These are phyloP conservation scores for Aureobasidium subglaciale DNA, from an alignment of 2,329 filamentous ascomycete genomes.

Conservation along the genomic window DNA sequence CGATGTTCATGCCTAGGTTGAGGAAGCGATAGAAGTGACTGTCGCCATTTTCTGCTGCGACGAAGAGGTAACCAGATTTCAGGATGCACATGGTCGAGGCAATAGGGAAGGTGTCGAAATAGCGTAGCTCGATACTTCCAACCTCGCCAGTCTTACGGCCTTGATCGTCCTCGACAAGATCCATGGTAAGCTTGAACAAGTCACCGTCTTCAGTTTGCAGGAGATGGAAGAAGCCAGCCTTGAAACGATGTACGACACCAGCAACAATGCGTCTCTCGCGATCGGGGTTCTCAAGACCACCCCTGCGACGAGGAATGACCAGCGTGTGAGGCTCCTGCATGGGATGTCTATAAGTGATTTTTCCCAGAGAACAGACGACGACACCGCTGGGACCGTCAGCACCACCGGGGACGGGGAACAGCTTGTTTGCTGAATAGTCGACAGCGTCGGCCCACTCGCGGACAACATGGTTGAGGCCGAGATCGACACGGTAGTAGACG, in stretches of 20 bases:
- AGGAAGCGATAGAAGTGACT: conserved; percentile 96
- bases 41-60: conserved; percentile 86
- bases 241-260: conserved; percentile 96
- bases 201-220: conserved; percentile 97
- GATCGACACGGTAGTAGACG: conserved; percentile 95
- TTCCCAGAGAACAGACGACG: conserved; percentile 88
- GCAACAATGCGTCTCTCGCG: conserved; percentile 80
- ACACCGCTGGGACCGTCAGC: conserved; percentile 92
- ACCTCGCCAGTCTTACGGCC: conserved; percentile 77
- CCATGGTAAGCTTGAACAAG: conserved; percentile 90
- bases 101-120: conserved; percentile 92
- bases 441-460: conserved; percentile 94
- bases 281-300: conserved; percentile 84
- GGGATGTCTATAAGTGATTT: conserved; percentile 92
- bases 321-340: conserved; percentile 87
- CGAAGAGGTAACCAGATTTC: conserved; percentile 91
- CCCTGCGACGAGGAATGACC: conserved; percentile 77
- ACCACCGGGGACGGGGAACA: conserved; percentile 94
- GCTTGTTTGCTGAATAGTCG: conserved; percentile 76
- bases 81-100: conserved; percentile 84
- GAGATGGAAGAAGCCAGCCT: conserved; percentile 91
- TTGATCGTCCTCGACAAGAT: conserved; percentile 76
- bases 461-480: conserved; percentile 94
- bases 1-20: conserved; percentile 88
- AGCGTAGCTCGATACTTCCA: conserved; percentile 80